A percentile compares a stretch with the other conserved stretches of the same genome.
phyloP scores from a whole-genome alignment of 2,329 filamentous ascomycete species.

The Erysiphe pulchra region DNA sequence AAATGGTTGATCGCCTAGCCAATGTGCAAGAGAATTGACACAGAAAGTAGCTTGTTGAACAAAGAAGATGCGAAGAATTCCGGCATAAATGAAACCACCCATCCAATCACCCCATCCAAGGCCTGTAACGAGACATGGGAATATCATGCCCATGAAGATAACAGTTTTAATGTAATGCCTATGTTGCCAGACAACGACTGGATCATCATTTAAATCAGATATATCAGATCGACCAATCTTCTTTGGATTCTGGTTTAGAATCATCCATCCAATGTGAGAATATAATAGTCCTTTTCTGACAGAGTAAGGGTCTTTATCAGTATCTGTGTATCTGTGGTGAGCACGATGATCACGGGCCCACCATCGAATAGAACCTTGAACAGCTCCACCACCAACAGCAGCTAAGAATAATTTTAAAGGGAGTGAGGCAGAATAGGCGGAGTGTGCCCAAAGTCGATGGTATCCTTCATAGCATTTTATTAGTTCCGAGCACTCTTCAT shows the following conservation, averaged over 20 bases:
- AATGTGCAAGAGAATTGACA: slow-evolving; percentile 76
- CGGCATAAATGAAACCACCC: slow-evolving; percentile 64
- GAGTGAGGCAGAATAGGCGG: slow-evolving; percentile 51
- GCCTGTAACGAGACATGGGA: slow-evolving; percentile 52
- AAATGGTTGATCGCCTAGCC: slow-evolving; percentile 78
- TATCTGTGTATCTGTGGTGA: slow-evolving; percentile 81
- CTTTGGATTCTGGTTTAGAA: slow-evolving; percentile 85
- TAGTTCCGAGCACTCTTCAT: too few species aligned
- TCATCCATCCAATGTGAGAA: slow-evolving; percentile 73
- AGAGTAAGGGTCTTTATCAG: slow-evolving; percentile 76
- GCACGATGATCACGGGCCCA: slow-evolving; percentile 71
- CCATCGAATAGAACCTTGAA: slow-evolving; percentile 70
- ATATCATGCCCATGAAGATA: slow-evolving; percentile 47
- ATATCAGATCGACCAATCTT: slow-evolving; percentile 71
- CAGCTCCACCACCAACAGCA: slow-evolving; percentile 55
- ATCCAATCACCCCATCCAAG: slow-evolving; percentile 58
- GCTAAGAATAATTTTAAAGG: slow-evolving; percentile 65
- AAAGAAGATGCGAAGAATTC: slow-evolving; percentile 69
- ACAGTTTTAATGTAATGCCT: slow-evolving; percentile 64
- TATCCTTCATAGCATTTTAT: too few species aligned
- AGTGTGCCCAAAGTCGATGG: slow-evolving; percentile 69
- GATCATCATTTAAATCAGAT: slow-evolving; percentile 65
- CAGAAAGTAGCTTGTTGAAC: slow-evolving; percentile 86
- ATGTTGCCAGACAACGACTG: slow-evolving; percentile 71
- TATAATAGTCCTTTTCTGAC: slow-evolving; percentile 72